Conservation (phyloP, 257 asterid genomes). For the Gentiana straminea region DNA sequence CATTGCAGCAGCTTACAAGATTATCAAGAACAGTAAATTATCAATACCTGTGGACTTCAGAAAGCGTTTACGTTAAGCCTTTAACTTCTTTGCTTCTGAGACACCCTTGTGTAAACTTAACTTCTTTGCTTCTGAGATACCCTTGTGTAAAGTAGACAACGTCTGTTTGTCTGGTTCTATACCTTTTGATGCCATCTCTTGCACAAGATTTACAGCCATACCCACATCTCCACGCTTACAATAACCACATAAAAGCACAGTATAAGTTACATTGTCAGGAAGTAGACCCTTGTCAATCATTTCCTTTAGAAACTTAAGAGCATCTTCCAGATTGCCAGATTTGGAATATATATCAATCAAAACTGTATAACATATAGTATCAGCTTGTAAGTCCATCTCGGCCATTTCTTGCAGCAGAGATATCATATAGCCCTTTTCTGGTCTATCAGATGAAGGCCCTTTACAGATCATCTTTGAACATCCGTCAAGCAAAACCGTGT, state of each 20-base stretch:
- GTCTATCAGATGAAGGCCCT: constrained; percentile 10
- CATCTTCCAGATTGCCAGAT: constrained; percentile 51
- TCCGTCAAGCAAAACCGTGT: constrained; percentile 66
- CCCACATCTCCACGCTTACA: constrained; percentile 42
- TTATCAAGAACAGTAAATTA: not conserved
- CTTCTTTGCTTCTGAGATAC: constrained; percentile 25
- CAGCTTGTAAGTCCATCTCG: constrained; percentile 43
- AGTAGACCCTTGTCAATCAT: constrained; percentile 50
- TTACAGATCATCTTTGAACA: constrained; percentile 24
- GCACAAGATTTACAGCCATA: constrained; percentile 38
- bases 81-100: constrained; percentile 22
- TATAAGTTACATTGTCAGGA: constrained; percentile 55
- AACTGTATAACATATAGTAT: constrained; percentile 54
- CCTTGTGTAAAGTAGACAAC: constrained; percentile 7
- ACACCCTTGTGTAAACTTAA: constrained; percentile 9
- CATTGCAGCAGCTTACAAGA: not conserved
- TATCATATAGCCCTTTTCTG: constrained; percentile 15
- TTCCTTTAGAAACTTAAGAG: constrained; percentile 46
- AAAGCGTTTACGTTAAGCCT: constrained; percentile 8
- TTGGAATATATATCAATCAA: constrained; percentile 65
- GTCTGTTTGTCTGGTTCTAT: constrained; percentile 29
- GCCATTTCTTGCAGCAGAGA: constrained; percentile 34
- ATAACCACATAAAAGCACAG: constrained; percentile 65
- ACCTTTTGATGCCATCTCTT: constrained; percentile 48
- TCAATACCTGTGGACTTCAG: constrained; percentile 4